Evolutionary conservation across 177 flowering plant genomes (phyloP).

Genomic region (Vitis hybrid): DNA sequence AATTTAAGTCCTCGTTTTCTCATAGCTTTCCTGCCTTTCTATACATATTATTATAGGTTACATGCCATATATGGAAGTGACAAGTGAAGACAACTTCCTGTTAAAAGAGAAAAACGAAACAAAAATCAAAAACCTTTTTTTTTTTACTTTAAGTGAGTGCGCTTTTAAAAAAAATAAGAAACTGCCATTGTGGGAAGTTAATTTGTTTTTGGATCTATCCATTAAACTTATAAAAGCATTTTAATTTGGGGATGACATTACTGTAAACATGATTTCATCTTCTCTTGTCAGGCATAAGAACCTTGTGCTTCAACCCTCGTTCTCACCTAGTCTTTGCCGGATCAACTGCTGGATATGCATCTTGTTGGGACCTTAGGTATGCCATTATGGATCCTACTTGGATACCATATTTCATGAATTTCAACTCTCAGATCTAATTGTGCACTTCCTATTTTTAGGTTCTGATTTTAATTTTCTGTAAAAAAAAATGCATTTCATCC

Average conservation of each 20-base stretch:
- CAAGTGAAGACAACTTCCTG: background rate
- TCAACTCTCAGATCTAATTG: background rate
- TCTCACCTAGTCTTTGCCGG: conserved; percentile 74
- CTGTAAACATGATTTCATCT: background rate
- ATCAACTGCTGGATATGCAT: conserved; percentile 62
- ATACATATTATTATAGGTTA: too few species aligned
- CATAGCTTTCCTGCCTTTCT: background rate
- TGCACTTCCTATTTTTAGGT: background rate
- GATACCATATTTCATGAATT: conserved; percentile 2
- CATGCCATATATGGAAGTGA: background rate
- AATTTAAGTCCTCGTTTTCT: background rate
- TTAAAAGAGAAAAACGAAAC: background rate
- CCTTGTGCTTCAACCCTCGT: conserved; percentile 62
- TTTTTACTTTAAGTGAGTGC: too few species aligned
- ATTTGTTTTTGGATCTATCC: background rate
- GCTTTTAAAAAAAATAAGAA: too few species aligned
- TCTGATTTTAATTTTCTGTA: background rate
- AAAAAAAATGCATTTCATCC: background rate
- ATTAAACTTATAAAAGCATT: background rate
- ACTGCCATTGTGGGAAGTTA: background rate
- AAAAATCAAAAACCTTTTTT: too few species aligned
- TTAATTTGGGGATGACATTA: background rate
- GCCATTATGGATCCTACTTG: conserved; percentile 1
- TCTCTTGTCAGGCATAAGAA: conserved; percentile 50
- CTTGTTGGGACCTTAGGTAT: conserved; percentile 92